A percentile compares a stretch with the other conserved stretches of the same genome.
Evolutionary conservation across 2,329 filamentous ascomycete genomes (phyloP).

Genomic region (Aspergillus oerlinghausenensis): DNA sequence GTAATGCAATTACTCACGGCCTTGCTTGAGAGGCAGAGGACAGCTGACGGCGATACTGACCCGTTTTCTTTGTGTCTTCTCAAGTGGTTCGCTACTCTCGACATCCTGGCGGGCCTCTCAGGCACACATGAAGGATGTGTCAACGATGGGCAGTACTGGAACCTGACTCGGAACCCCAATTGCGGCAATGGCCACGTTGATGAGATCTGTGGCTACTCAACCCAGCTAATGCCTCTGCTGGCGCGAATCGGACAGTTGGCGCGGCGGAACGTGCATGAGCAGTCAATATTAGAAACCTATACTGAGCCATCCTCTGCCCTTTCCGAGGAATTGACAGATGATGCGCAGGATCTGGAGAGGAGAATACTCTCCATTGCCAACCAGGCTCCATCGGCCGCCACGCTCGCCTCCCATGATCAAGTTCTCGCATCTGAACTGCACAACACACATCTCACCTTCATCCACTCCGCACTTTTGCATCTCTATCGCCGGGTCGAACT

Average conservation of each 20-base stretch:
- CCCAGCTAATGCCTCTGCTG: conserved; percentile 24
- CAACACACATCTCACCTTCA: conserved; percentile 22
- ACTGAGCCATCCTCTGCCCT: background rate
- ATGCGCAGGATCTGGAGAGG: conserved; percentile 10
- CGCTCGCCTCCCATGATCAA: background rate
- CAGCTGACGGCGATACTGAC: conserved; percentile 3
- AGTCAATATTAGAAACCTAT: background rate
- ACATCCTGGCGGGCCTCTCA: conserved; percentile 24
- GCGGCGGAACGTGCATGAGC: background rate
- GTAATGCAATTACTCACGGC: conserved; percentile 20
- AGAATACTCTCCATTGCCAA: conserved; percentile 7
- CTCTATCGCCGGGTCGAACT: conserved; percentile 24
- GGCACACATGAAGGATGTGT: conserved; percentile 9
- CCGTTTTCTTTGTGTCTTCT: conserved; percentile 19
- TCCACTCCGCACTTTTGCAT: conserved; percentile 24
- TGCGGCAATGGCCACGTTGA: conserved; percentile 13
- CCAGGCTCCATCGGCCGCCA: conserved; percentile 4
- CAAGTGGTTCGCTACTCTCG: conserved; percentile 28
- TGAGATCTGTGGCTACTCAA: conserved; percentile 28
- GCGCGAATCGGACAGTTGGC: conserved; percentile 17
- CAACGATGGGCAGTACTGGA: conserved; percentile 6
- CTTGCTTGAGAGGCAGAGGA: conserved; percentile 12
- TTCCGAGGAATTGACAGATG: background rate
- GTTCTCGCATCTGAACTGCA: conserved; percentile 17
- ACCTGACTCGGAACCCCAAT: conserved; percentile 7